Conservation (phyloP, 2,329 filamentous ascomycete genomes). For the Sporothrix schenckii region DNA sequence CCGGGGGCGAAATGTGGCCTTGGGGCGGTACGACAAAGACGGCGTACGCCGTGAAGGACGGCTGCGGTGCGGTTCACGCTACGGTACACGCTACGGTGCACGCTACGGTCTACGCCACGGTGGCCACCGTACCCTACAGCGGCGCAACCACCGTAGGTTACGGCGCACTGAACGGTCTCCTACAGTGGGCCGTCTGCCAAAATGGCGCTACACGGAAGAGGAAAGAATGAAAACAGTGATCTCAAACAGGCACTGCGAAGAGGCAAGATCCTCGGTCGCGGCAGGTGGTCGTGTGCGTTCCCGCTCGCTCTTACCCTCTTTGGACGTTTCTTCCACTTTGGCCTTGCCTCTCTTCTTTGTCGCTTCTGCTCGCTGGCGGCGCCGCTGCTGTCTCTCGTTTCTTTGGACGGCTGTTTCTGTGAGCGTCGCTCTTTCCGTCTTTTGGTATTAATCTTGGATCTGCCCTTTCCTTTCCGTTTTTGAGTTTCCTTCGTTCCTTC, state of each 20-base stretch:
- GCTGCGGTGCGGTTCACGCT: background rate
- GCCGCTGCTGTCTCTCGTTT: background rate
- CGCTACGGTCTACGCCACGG: slow-evolving; percentile 8
- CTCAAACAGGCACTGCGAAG: background rate
- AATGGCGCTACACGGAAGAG: slow-evolving; percentile 6
- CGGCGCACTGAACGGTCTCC: too few species aligned
- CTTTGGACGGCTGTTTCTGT: background rate
- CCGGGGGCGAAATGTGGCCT: background rate
- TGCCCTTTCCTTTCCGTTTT: slow-evolving; percentile 11
- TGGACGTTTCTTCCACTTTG: too few species aligned
- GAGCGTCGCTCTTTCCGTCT: background rate
- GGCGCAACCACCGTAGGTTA: too few species aligned
- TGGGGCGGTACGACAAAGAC: background rate
- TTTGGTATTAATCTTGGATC: slow-evolving; percentile 19
- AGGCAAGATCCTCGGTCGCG: slow-evolving; percentile 19
- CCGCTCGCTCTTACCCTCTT: slow-evolving; percentile 15
- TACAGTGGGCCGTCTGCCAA: background rate
- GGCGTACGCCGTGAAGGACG: background rate
- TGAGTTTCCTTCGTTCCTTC: background rate
- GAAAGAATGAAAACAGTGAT: background rate
- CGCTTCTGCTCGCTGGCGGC: background rate
- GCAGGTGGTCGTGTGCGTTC: slow-evolving; percentile 23
- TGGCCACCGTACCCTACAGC: background rate
- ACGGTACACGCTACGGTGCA: background rate
- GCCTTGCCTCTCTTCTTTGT: background rate